phyloP scores from a whole-genome alignment of 1,284 basidiomycete species.

The Heimioporus retisporus region DNA sequence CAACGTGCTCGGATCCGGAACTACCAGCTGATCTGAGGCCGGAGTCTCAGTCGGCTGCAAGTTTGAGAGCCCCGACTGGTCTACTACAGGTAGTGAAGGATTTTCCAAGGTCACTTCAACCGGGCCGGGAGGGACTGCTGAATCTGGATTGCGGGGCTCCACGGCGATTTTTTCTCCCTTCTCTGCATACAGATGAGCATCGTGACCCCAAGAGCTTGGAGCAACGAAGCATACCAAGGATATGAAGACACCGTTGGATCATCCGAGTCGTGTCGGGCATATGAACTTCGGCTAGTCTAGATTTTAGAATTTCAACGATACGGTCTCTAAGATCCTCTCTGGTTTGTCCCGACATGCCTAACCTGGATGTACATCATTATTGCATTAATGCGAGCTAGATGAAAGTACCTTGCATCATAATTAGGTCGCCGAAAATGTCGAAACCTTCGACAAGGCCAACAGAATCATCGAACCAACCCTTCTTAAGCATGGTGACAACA shows the following conservation, averaged over 20 bases:
- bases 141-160: neutral
- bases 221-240: neutral
- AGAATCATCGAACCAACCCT: constrained; percentile 1
- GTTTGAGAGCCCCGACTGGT: neutral
- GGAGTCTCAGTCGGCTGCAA: neutral
- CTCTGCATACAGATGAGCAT: neutral
- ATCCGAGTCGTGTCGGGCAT: neutral
- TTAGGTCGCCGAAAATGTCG: neutral
- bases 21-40: neutral
- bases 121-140: neutral
- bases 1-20: neutral
- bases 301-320: neutral
- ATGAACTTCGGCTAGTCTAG: neutral
- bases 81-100: neutral
- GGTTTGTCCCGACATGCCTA: neutral
- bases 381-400: neutral
- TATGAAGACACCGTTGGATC: neutral
- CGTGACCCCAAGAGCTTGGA: neutral
- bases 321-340: neutral
- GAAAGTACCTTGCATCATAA: neutral
- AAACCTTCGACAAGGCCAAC: constrained; percentile 1
- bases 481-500: neutral
- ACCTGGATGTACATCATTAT: neutral
- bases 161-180: neutral
- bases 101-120: neutral